phyloP scores from a whole-genome alignment of 352 stramenopile species.

The Phytophthora podocarpi region DNA sequence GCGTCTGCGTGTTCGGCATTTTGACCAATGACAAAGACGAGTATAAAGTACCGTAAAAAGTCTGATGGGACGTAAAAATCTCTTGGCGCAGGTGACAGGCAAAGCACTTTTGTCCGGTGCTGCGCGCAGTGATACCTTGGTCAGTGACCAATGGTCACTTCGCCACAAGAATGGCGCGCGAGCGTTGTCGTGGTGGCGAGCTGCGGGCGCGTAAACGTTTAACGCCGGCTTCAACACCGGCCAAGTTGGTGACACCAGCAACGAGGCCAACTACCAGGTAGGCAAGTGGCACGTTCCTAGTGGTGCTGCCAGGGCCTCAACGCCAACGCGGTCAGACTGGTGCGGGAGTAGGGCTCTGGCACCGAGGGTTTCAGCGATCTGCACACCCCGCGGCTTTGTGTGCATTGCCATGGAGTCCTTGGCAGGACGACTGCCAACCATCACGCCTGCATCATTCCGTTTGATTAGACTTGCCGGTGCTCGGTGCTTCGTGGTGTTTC shows the following conservation, averaged over 20 bases:
- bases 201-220: neutral
- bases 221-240: neutral
- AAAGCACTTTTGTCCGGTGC: slow-evolving; percentile 8
- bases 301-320: too few species aligned
- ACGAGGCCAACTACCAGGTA: too few species aligned
- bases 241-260: slow-evolving; percentile 1
- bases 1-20: neutral
- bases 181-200: neutral
- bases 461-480: slow-evolving; percentile 23
- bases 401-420: too few species aligned
- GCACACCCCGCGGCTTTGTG: too few species aligned
- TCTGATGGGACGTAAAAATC: slow-evolving; percentile 17
- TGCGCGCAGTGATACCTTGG: neutral
- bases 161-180: slow-evolving; percentile 15
- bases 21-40: slow-evolving; percentile 6
- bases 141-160: neutral
- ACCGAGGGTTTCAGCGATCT: too few species aligned
- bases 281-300: too few species aligned
- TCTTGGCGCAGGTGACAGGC: slow-evolving; percentile 10
- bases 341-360: too few species aligned
- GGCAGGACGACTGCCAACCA: too few species aligned
- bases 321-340: too few species aligned
- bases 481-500: too few species aligned
- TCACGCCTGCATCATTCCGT: slow-evolving; percentile 11
- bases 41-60: slow-evolving; percentile 8